Percentiles rank a stretch among this genome's conserved stretches.
Conservation (phyloP, 768 basidiomycete genomes). For the Russula sp. region DNA sequence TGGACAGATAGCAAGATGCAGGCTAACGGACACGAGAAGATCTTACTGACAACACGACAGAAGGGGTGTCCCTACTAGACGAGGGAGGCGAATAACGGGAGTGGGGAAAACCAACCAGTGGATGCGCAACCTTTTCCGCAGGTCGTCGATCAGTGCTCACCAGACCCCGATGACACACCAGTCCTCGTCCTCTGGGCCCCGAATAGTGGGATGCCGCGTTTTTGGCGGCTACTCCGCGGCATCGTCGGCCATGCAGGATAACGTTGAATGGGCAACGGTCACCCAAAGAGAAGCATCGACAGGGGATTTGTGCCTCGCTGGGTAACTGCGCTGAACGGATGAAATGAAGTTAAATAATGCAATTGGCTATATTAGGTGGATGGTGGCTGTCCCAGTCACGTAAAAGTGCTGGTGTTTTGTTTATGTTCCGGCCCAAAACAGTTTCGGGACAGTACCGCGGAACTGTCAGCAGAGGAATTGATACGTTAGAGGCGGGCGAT, state of each 20-base stretch:
- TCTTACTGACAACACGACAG: neutral
- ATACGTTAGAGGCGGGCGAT: neutral
- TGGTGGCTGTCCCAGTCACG: too few species aligned
- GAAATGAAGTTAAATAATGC: neutral
- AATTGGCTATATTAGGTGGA: neutral
- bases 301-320: neutral
- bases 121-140: neutral
- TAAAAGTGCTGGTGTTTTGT: neutral
- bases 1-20: neutral
- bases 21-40: neutral
- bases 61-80: neutral
- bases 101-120: neutral
- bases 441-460: neutral
- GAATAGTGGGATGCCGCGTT: neutral
- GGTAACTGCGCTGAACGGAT: neutral
- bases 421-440: conserved; percentile 8
- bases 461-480: neutral
- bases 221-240: neutral
- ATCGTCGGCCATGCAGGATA: neutral
- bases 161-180: neutral
- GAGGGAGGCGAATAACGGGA: neutral
- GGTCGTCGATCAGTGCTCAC: neutral
- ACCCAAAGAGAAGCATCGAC: neutral
- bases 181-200: neutral
- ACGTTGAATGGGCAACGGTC: neutral